Evolutionary conservation across 1,139 yeast species (phyloP), one percentile per base, ranked within the genome.

Genomic region (Saccharomyces hybrid): DNA sequence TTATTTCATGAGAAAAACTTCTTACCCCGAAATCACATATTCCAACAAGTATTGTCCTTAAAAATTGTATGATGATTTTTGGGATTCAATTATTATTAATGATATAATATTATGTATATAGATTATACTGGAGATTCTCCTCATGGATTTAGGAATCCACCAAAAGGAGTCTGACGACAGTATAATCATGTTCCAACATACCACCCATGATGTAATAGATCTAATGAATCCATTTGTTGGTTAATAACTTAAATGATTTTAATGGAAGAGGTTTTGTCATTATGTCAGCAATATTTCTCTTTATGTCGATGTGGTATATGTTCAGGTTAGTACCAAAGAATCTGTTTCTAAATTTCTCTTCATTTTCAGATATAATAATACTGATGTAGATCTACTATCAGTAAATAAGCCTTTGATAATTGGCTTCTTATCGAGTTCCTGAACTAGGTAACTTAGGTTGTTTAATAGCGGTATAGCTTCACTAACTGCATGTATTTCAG

Each of bases 341-440:
- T 16, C 20, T 16, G 20, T 16, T 16, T 16, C 20, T 16, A 16
- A 16, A 16, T 16, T 16, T 16, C 20, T 16, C 20, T 16, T 16
- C 51, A 16, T 55, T 51, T 25, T 47, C 44, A 13, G 46, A 27
- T 7, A 41, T 50, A 5, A 49, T 31, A 29, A 49, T 49, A 25
- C 48, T n/a, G 11, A 53, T 25, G 48, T 25, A 16, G 57, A 51
- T 23, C 49, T 49, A 34, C 54, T 52, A 38, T 54, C 56, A 14
- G 53, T 52, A 29, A 25, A 13, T 13, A 46, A 38, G 29, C 28
- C 16, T 46, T 44, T 46, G 9, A n/a, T 16, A 9, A 27, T 31
- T 13, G 26, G 26, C 25, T 52, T 47, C 6, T 25, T 46, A 29
- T 52, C 25, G 2, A n/a, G 29, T 31, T 44, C 25, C 23, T 47